Conservation (phyloP, 768 basidiomycete species). For the Neoboletus magnificus region DNA sequence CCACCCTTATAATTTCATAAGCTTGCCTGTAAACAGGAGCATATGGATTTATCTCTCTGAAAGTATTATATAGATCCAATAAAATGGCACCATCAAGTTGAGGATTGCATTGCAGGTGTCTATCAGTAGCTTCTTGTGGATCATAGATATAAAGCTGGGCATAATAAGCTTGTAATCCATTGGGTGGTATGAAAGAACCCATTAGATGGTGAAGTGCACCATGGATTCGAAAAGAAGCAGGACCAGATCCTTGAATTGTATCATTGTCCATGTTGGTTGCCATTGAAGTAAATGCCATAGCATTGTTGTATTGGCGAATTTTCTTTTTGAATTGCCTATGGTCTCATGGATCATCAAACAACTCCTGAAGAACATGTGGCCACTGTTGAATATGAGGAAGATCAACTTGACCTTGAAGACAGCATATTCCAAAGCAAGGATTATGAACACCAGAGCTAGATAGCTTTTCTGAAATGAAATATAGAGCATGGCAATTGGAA, state of each 20-base stretch:
- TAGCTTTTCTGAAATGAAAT: not conserved
- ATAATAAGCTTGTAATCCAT: not conserved
- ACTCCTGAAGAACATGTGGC: not conserved
- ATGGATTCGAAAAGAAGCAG: not conserved
- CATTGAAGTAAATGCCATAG: not conserved
- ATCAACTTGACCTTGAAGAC: not conserved
- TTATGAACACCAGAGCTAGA: not conserved
- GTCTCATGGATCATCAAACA: not conserved
- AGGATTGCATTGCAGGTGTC: not conserved
- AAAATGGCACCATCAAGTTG: not conserved
- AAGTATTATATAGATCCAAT: not conserved
- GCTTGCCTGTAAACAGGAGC: slow-evolving; percentile 32
- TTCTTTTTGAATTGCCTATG: not conserved
- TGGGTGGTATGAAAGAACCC: not conserved
- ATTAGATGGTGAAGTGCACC: not conserved
- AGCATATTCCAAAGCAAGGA: not conserved
- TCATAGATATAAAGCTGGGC: not conserved
- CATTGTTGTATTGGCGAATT: not conserved
- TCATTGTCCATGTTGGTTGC: not conserved
- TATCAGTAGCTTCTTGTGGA: not conserved
- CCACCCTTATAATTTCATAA: slow-evolving; percentile 26
- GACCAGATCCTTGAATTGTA: not conserved
- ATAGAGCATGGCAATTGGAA: not conserved
- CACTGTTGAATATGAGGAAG: not conserved
- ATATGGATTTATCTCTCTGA: slow-evolving; percentile 11